Conservation (phyloP, 176 grass and related monocot species). For the Chrysopogon serrulatus region DNA sequence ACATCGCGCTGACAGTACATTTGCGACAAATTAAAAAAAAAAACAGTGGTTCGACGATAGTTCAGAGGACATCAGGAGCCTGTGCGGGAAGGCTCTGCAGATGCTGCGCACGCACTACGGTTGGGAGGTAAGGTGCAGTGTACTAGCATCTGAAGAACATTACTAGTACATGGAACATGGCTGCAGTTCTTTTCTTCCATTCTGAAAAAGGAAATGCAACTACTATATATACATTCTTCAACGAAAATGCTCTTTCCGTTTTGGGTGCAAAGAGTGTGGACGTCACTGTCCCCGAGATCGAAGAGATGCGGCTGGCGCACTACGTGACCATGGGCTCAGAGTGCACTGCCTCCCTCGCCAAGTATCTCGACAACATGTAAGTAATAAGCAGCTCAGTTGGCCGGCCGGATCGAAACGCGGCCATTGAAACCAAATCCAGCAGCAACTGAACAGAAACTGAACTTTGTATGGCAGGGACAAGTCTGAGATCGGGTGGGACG, state of each 20-base stretch:
- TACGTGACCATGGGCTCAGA: constrained; percentile 89
- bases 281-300: constrained; percentile 74
- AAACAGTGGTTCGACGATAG: constrained; percentile 84
- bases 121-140: constrained; percentile 57
- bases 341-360: constrained; percentile 71
- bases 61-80: constrained; percentile 55
- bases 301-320: constrained; percentile 89
- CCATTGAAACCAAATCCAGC: too few relatives aligned
- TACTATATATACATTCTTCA: too few relatives aligned
- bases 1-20: neutral
- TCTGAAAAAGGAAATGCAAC: neutral
- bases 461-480: constrained; percentile 14
- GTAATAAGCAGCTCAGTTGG: neutral
- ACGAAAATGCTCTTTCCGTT: neutral
- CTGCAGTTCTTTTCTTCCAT: neutral
- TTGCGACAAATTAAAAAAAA: neutral
- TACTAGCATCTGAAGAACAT: neutral
- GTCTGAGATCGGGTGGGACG: constrained; percentile 80
- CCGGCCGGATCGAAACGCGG: too few relatives aligned
- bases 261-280: constrained; percentile 39
- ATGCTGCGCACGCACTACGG: constrained; percentile 50
- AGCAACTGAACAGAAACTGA: too few relatives aligned
- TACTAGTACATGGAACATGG: neutral
- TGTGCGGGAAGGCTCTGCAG: constrained; percentile 64
- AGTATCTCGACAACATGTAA: constrained; percentile 58